Evolutionary conservation across 345 rosid species (phyloP), one percentile per base, ranked within the genome.

Genomic region (Corchorus olitorius): DNA sequence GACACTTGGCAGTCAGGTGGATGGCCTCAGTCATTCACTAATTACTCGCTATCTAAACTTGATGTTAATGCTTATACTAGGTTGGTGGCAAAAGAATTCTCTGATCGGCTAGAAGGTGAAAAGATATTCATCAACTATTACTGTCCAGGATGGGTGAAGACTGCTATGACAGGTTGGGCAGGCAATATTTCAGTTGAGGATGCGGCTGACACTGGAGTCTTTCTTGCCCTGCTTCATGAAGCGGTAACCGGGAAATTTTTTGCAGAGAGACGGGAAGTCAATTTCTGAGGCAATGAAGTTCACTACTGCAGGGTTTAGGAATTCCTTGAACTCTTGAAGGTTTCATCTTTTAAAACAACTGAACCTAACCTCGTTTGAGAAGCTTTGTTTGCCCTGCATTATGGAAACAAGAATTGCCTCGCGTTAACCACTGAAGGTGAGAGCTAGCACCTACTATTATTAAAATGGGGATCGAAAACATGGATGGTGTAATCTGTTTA

Each of bases 91-190:
- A 89, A 82, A 77, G 81, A 81, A 63, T 80, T 96, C 7, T 79
- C 83, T 0, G 84, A 88, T 65, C 90, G 93, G 56, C 89, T 91
- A 5, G 97, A 92, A 33, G 99, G 93, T 49, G 71, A 86, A 81
- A 92, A 91, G 86, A 91, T 96, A 66, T 87, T 84, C 68, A 84
- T 90, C 70, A 96, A 96, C 76, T 92, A 95, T 72, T 96, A 87
- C 84, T 96, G 99, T 78, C 99, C 99, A 0, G 99, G 99, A 59
- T 92, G 95, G 99, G 99, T 91, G 13, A 96, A 89, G 86, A 96
- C 98, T n/a, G 97, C 98, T 0, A 86, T 96, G 97, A 93, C 98
- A 0, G 92, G 97, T 56, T 96, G 96, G 93, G 90, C 97, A 4
- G 99, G 99, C n/a, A 91, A 87, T 77, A 10, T 91, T 54, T 86